Percentiles rank a stretch among this genome's conserved stretches.
These are phyloP conservation scores for Magnolia officinalis DNA, from an alignment of 164 flowering plant species.

Conservation along the genomic window DNA sequence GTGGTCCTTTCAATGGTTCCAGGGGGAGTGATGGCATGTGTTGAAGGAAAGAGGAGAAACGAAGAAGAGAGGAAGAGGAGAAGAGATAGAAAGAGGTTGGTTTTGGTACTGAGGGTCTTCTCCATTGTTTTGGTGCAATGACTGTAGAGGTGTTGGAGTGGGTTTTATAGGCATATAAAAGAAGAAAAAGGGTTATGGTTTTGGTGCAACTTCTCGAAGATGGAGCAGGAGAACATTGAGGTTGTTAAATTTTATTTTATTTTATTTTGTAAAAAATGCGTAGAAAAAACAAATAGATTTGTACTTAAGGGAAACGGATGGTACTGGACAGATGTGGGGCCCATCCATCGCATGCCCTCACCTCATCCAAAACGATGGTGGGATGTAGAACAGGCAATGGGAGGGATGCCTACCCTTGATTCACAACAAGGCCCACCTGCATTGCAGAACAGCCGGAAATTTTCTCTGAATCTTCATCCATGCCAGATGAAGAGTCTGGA, in stretches of 20 bases:
- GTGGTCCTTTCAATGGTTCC: slow-evolving; percentile 33
- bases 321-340: too few species aligned
- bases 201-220: slow-evolving; percentile 9
- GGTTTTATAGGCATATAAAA: neutral
- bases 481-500: too few species aligned
- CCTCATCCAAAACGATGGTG: too few species aligned
- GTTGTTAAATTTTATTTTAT: neutral
- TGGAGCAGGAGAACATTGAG: slow-evolving; percentile 12
- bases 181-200: slow-evolving; percentile 4
- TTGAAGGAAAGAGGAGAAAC: slow-evolving; percentile 1
- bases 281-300: too few species aligned
- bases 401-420: too few species aligned
- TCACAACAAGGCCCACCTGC: too few species aligned
- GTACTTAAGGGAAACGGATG: too few species aligned
- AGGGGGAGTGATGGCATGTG: slow-evolving; percentile 20
- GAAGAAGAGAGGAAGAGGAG: slow-evolving; percentile 13
- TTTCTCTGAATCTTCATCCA: too few species aligned
- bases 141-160: neutral
- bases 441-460: too few species aligned
- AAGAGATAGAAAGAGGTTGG: slow-evolving; percentile 12
- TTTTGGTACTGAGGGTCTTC: slow-evolving; percentile 2
- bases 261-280: too few species aligned
- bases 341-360: too few species aligned
- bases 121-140: slow-evolving; percentile 8
- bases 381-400: too few species aligned